These are phyloP conservation scores for Trichoderma sp. DNA, from an alignment of 2,329 filamentous ascomycete species.

Conservation along the genomic window DNA sequence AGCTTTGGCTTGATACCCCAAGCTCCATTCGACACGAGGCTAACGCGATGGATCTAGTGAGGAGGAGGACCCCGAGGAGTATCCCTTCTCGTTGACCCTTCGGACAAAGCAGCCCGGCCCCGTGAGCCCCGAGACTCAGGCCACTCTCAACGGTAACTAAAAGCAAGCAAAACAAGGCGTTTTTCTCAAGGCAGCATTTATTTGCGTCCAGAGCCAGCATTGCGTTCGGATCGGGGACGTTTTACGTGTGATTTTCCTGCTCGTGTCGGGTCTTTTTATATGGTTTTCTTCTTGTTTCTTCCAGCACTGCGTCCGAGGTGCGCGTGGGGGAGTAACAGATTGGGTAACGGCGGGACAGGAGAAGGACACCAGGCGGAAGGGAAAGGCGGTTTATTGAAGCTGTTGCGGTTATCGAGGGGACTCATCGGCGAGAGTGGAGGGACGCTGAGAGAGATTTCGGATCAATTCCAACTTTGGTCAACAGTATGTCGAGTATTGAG, in stretches of 20 bases:
- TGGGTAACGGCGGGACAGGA: constrained; percentile 15
- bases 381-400: not conserved
- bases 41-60: constrained; percentile 59
- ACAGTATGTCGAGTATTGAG: constrained; percentile 9
- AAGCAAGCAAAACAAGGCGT: not conserved
- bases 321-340: constrained; percentile 21
- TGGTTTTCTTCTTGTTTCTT: constrained; percentile 23
- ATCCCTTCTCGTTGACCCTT: constrained; percentile 61
- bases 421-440: not conserved
- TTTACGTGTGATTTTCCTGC: constrained; percentile 5
- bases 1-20: not conserved
- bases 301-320: not conserved
- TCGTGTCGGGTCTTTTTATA: constrained; percentile 15
- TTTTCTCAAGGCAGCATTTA: not conserved
- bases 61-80: constrained; percentile 86
- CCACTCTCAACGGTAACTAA: constrained; percentile 32
- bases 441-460: not conserved
- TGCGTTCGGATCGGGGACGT: constrained; percentile 8
- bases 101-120: constrained; percentile 53
- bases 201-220: constrained; percentile 13
- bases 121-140: constrained; percentile 35
- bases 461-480: constrained; percentile 5
- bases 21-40: not conserved
- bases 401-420: not conserved
- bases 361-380: not conserved